Conservation (phyloP, 176 grass and related monocot genomes). For the Avena eriantha region DNA sequence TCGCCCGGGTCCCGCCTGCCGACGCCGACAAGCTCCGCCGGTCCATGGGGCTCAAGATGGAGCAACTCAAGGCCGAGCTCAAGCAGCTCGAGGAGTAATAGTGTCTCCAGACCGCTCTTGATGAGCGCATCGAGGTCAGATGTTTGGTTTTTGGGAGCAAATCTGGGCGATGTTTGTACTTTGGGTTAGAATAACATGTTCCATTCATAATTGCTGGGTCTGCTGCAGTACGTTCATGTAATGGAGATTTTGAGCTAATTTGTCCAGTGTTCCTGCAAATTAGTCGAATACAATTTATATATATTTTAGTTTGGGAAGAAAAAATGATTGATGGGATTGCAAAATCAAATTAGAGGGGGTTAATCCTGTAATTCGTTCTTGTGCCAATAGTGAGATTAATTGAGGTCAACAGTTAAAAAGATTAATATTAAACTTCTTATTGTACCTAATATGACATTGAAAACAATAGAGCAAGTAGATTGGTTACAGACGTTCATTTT, state of each 20-base stretch:
- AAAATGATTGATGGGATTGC: neutral
- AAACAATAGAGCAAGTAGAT: slow-evolving; percentile 7
- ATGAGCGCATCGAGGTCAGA: neutral
- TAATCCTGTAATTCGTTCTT: slow-evolving; percentile 14
- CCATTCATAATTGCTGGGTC: slow-evolving; percentile 6
- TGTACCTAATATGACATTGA: neutral
- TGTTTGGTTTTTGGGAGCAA: slow-evolving; percentile 17
- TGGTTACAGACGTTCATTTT: neutral
- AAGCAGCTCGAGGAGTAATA: slow-evolving; percentile 81
- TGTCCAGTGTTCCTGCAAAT: neutral
- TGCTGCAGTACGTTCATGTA: neutral
- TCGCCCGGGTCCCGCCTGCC: slow-evolving; percentile 66
- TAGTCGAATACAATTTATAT: neutral
- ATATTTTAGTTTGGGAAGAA: neutral
- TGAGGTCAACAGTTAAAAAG: neutral
- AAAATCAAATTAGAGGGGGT: neutral
- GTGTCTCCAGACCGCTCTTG: slow-evolving; percentile 3
- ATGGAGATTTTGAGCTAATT: slow-evolving; percentile 28
- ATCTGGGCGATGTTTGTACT: slow-evolving; percentile 18
- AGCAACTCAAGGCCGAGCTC: slow-evolving; percentile 98
- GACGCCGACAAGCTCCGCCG: slow-evolving; percentile 70
- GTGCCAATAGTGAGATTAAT: neutral
- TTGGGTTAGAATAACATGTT: slow-evolving; percentile 15
- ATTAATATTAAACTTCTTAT: neutral
- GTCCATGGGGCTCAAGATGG: slow-evolving; percentile 98